Base-by-base conservation (phyloP, 805 yeast genomes). In the Cyberlindnera petersonii region DNA sequence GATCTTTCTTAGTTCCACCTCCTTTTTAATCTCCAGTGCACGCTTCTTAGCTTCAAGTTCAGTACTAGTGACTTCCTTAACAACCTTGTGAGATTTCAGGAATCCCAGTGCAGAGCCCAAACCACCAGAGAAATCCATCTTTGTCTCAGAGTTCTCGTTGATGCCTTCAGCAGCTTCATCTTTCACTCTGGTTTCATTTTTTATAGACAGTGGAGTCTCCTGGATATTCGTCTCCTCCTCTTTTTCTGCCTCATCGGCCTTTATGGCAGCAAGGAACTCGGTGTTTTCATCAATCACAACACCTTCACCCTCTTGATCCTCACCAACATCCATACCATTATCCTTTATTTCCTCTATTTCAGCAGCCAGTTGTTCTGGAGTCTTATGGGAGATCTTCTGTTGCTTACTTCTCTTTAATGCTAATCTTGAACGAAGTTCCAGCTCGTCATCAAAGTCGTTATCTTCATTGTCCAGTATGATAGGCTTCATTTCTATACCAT, bases 261-360 rank as follows among this genome's bases (percentile, higher is more conserved):
- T 55, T 1, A 59, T 40, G 1, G 51, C 38, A n/a, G 51, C 49
- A 34, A 68, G 47, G 37, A 68, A 67, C 32, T 65, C 69, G 3
- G 55, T 39, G 15, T 55, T 63, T 34, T 67, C 72, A 47, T 64
- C 63, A 16, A 66, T 44, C 2, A 51, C 37, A 14, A 59, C 35
- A 7, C 58, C 61, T 8, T 14, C 26, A 6, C 14, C 30, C 3
- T 17, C 23, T 9, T n/a, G n/a, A n/a, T 26, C 23, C 14, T 33
- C 22, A 18, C 50, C 52, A 24, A 49, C 22, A 17, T 49, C 44
- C 48, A 46, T 51, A 9, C 26, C 43, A 11, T 35, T 35, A 20
- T 43, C 36, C 35, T 26, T 37, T 10, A 50, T 45, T 18, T 47
- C 48, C 26, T 41, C 41, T 18, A 56, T 50, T 32, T 55, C 53